These are phyloP conservation scores for Kitagawia praeruptora DNA, from an alignment of 129 eudicot species.

Conservation along the genomic window DNA sequence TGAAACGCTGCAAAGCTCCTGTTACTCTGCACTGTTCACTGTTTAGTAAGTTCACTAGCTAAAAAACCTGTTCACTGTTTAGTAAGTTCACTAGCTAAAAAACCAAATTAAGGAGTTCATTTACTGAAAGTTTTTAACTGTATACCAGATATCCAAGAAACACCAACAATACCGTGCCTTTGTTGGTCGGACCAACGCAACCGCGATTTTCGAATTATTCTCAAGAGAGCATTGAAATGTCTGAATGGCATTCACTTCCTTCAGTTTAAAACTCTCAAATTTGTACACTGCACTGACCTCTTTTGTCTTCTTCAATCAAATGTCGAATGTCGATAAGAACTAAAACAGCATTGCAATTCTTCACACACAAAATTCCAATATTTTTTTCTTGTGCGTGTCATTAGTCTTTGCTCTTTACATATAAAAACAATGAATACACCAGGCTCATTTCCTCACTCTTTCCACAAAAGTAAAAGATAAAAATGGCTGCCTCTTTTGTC, in stretches of 20 bases:
- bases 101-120: background rate
- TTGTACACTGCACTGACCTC: too few species aligned
- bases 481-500: conserved; percentile 18
- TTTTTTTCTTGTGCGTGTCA: conserved; percentile 14
- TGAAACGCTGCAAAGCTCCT: background rate
- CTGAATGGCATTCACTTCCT: background rate
- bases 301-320: background rate
- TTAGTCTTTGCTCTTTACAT: background rate
- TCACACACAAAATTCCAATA: background rate
- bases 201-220: background rate
- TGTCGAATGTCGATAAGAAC: conserved; percentile 4
- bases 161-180: background rate
- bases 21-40: background rate
- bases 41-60: background rate
- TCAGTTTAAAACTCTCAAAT: background rate
- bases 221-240: background rate
- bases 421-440: conserved; percentile 22
- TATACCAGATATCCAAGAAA: background rate
- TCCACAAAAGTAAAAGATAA: background rate
- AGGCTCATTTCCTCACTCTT: conserved; percentile 28
- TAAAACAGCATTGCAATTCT: background rate
- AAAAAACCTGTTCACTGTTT: background rate
- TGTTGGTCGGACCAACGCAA: background rate
- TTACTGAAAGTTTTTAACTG: background rate
- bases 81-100: background rate